Percentiles rank a stretch among this genome's conserved stretches.
Evolutionary conservation across 352 stramenopile species (phyloP).

Genomic region (Pythium folliculosum): DNA sequence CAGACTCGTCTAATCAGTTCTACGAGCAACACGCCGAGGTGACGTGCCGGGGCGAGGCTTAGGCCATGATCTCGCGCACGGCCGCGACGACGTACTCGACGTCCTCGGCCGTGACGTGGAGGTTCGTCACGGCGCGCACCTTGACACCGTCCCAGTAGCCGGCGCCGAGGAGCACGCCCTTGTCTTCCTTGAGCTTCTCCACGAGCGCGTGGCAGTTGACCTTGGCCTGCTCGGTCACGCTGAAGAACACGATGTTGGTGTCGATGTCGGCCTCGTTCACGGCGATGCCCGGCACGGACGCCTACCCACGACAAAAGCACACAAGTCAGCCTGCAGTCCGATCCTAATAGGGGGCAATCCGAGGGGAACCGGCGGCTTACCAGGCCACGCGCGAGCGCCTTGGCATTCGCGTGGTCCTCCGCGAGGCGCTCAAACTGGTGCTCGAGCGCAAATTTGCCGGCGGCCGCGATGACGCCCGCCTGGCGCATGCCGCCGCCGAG

Average conservation of each 20-base stretch:
- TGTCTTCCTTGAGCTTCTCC: slow-evolving; percentile 57
- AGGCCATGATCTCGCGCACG: slow-evolving; percentile 58
- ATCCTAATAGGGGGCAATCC: too few species aligned
- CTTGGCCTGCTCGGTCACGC: slow-evolving; percentile 55
- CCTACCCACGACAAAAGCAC: slow-evolving; percentile 17
- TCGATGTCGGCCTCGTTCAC: slow-evolving; percentile 69
- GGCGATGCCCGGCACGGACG: slow-evolving; percentile 58
- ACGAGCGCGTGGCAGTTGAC: slow-evolving; percentile 55
- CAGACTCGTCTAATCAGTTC: background rate
- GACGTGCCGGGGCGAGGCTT: background rate
- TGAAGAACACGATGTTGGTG: slow-evolving; percentile 91
- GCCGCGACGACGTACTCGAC: slow-evolving; percentile 62
- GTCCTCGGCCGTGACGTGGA: slow-evolving; percentile 69
- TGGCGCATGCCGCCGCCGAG: slow-evolving; percentile 98
- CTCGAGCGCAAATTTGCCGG: slow-evolving; percentile 90
- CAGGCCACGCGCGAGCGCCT: slow-evolving; percentile 65
- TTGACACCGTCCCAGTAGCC: slow-evolving; percentile 63
- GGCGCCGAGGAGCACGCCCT: slow-evolving; percentile 66
- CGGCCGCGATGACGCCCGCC: slow-evolving; percentile 91
- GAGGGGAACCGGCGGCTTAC: background rate
- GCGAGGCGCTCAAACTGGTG: slow-evolving; percentile 85
- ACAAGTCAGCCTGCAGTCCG: background rate
- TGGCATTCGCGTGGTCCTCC: slow-evolving; percentile 83
- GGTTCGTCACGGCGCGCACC: slow-evolving; percentile 72
- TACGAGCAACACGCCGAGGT: background rate